Evolutionary conservation across 2,329 filamentous ascomycete genomes (phyloP), one percentile per base, ranked within the genome.

Genomic region (Dothiorella sarmentorum): DNA sequence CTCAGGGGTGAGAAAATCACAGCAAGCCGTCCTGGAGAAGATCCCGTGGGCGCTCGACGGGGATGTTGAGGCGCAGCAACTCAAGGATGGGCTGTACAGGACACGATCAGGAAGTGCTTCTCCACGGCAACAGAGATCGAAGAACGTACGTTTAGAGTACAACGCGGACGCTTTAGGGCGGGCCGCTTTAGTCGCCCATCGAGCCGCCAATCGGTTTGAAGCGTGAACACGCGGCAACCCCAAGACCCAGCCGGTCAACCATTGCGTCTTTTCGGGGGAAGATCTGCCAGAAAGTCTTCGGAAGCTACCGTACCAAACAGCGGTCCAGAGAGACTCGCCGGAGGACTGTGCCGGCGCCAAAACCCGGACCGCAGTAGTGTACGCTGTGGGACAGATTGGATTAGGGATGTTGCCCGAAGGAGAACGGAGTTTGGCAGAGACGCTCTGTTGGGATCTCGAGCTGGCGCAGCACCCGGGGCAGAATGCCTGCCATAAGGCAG

Each of bases 111-210:
- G 31, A 20, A 22, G n/a, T 27, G 53, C 29, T 47, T 45, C 31
- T 47, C 40, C 29, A 20, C 27, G 22, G 55, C 55, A 38, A 11
- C 31, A 57, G 42, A 57, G 55, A 57, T 49, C 55, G 55, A 57
- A 37, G 43, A 45, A 57, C 40, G 55, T 57, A 45, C 17, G 40
- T 57, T 57, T 57, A 57, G 55, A 57, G 55, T 57, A 57, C 49
- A 53, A 27, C 31, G 40, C 55, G 42, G 20, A 24, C 40, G 55
- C 38, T 47, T 57, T 57, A 57, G 55, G 42, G 55, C 55, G 55
- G 40, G 52, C 52, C 52, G 42, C 29, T 35, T 33, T 47, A 47
- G 42, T 57, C 42, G 42, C 40, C 55, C 55, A 47, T 57, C 55
- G 26, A 27, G 20, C 31, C 42, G 43, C 55, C 55, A 57, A 57